Evolutionary conservation across 768 basidiomycete species (phyloP).

Genomic region (Pholiota conissans): DNA sequence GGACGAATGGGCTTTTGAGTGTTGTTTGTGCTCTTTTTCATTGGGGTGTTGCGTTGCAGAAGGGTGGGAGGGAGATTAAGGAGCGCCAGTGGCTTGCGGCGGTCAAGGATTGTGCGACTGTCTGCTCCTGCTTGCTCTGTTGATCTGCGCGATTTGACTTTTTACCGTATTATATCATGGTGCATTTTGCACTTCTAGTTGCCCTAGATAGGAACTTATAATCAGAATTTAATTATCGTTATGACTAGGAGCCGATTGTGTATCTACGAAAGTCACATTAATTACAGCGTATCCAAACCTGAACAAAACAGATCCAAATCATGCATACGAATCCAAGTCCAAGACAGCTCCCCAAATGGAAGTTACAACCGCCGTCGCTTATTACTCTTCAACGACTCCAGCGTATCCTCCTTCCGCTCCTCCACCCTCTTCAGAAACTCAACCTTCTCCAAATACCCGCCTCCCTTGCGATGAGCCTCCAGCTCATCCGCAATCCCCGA

Average conservation of each 20-base stretch:
- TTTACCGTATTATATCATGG: no score
- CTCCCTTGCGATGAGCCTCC: conserved; percentile 70
- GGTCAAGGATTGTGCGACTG: neutral
- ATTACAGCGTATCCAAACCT: no score
- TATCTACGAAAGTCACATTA: no score
- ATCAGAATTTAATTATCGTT: no score
- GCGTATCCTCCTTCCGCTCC: conserved; percentile 62
- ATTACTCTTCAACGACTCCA: conserved; percentile 54
- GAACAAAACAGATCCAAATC: no score
- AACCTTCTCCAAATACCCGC: conserved; percentile 83
- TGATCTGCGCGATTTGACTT: no score
- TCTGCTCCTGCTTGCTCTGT: no score
- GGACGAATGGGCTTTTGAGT: neutral
- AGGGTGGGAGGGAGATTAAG: neutral
- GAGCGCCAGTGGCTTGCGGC: neutral
- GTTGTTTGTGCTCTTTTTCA: neutral
- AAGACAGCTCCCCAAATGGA: no score
- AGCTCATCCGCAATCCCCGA: conserved; percentile 61
- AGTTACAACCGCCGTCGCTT: conserved; percentile 48
- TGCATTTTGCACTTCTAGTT: no score
- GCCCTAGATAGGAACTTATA: no score
- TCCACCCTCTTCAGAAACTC: conserved; percentile 81
- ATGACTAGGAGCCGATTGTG: no score
- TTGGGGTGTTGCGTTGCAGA: neutral
- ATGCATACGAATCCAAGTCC: no score